These are phyloP conservation scores for Rhodamnia rubescens DNA, from an alignment of 345 rosid species.

Conservation along the genomic window DNA sequence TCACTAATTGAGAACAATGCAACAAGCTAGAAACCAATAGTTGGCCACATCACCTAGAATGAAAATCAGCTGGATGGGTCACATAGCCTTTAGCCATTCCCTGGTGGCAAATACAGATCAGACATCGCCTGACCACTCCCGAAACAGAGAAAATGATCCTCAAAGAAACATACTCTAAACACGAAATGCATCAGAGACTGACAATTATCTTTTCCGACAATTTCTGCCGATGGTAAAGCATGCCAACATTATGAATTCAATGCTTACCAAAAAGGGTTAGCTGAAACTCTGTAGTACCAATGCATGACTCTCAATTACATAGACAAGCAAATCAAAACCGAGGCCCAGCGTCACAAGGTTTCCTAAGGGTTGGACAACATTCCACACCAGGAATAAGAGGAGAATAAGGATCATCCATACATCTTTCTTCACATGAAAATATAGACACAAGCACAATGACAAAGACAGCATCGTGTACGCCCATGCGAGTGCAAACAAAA, in stretches of 20 bases:
- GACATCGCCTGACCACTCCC: not conserved
- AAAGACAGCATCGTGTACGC: not conserved
- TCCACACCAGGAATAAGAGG: not conserved
- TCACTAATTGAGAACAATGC: not conserved
- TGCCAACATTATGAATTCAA: not conserved
- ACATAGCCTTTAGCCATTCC: not conserved
- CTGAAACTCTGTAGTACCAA: not conserved
- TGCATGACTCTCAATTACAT: not conserved
- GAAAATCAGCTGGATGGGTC: not conserved
- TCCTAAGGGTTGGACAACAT: not conserved
- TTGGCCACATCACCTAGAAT: not conserved
- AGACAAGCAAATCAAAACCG: not conserved
- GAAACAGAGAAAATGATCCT: not conserved
- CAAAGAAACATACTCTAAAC: not conserved
- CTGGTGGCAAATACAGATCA: not conserved
- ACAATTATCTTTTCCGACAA: not conserved
- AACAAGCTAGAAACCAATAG: not conserved
- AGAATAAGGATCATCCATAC: not conserved
- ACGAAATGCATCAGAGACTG: not conserved
- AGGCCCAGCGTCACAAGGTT: not conserved
- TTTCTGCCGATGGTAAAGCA: not conserved
- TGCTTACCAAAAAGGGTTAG: not conserved
- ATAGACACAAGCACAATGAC: not conserved
- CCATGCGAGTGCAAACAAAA: not conserved
- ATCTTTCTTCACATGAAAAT: not conserved